phyloP scores from a whole-genome alignment of 148 eudicot genomes.

The Rheum nobile region DNA sequence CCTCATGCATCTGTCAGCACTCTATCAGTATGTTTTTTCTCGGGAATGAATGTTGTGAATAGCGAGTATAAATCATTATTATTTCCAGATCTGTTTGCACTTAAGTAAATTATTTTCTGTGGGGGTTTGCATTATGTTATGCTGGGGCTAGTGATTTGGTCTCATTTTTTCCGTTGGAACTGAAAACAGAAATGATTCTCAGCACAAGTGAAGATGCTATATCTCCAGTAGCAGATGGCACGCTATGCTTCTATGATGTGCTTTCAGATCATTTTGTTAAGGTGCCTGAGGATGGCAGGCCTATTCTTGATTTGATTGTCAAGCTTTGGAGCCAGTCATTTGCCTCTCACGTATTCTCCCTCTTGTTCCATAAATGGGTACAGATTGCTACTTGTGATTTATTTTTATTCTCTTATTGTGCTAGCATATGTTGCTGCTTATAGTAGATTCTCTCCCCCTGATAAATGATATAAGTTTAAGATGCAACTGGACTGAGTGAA shows the following conservation, averaged over 20 bases:
- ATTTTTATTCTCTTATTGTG: neutral
- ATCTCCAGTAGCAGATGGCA: conserved; percentile 31
- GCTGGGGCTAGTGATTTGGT: neutral
- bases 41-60: neutral
- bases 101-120: neutral
- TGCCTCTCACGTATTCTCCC: conserved; percentile 84
- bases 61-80: neutral
- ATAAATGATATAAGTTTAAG: neutral
- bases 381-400: conserved; percentile 6
- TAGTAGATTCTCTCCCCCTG: neutral
- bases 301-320: conserved; percentile 78
- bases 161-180: conserved; percentile 18
- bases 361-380: conserved; percentile 97
- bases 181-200: conserved; percentile 69
- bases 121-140: neutral
- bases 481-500: neutral
- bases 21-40: neutral
- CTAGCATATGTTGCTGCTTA: neutral
- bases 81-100: neutral
- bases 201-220: conserved; percentile 46
- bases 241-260: conserved; percentile 71
- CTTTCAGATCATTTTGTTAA: conserved; percentile 73
- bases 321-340: conserved; percentile 98
- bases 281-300: conserved; percentile 64
- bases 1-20: neutral